Conservation (phyloP, 163 green algal genomes). For the Scenedesmus sp. region DNA sequence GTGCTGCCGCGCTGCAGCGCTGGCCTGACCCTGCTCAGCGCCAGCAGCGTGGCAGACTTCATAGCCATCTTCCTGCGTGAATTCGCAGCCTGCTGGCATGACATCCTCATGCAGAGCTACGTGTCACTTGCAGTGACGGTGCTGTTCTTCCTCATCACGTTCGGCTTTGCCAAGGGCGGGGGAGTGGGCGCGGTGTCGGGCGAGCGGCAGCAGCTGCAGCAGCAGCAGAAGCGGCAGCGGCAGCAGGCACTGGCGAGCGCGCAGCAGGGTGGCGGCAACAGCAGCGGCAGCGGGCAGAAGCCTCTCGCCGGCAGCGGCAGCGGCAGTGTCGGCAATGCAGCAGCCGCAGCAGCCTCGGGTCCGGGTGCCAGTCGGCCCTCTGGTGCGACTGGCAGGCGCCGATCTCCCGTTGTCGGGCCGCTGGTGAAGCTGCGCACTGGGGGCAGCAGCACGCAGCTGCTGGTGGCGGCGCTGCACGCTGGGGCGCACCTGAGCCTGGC, state of each 20-base stretch:
- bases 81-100: conserved; percentile 20
- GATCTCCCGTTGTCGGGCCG: conserved; percentile 42
- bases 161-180: conserved; percentile 73
- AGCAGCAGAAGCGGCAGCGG: conserved; percentile 4
- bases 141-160: conserved; percentile 63
- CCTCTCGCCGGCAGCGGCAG: background rate
- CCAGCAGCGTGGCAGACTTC: conserved; percentile 6
- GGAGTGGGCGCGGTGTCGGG: conserved; percentile 66
- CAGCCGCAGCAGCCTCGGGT: background rate
- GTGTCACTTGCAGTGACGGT: conserved; percentile 67
- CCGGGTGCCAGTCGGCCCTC: background rate
- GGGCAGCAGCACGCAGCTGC: conserved; percentile 55
- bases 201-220: conserved; percentile 42
- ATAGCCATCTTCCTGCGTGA: conserved; percentile 18
- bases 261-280: background rate
- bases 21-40: conserved; percentile 33
- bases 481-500: conserved; percentile 76
- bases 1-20: conserved; percentile 80
- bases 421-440: conserved; percentile 53
- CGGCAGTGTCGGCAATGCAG: background rate
- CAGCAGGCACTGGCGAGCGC: conserved; percentile 13
- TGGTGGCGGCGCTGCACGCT: conserved; percentile 63
- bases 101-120: conserved; percentile 68
- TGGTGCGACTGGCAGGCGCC: background rate
- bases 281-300: conserved; percentile 10